Conservation (phyloP, 805 yeast species). For the Candida michaelii region DNA sequence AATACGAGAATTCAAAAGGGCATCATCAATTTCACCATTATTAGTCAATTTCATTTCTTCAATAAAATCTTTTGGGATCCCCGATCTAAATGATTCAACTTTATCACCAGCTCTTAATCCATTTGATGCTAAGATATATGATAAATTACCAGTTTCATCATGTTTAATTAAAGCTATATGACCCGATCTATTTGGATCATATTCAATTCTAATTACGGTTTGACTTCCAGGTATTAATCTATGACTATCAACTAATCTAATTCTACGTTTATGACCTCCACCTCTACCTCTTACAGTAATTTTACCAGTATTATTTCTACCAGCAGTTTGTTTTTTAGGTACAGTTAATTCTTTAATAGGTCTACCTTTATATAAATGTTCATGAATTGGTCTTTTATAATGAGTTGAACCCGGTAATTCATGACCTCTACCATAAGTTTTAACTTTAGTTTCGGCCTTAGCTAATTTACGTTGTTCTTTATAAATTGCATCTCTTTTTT, state of each 20-base stretch:
- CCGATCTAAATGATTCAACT: slow-evolving; percentile 86
- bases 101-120: slow-evolving; percentile 91
- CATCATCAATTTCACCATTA: slow-evolving; percentile 89
- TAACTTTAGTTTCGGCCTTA: slow-evolving; percentile 68
- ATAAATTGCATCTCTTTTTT: slow-evolving; percentile 71
- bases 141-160: slow-evolving; percentile 55
- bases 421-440: slow-evolving; percentile 66
- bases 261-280: slow-evolving; percentile 92
- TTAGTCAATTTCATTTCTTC: slow-evolving; percentile 61
- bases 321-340: slow-evolving; percentile 70
- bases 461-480: slow-evolving; percentile 72
- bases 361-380: slow-evolving; percentile 81
- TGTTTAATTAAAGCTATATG: slow-evolving; percentile 87
- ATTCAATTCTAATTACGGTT: slow-evolving; percentile 83
- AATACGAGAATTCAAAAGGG: slow-evolving; percentile 80
- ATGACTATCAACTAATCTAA: slow-evolving; percentile 75
- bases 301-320: slow-evolving; percentile 85
- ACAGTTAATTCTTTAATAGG: slow-evolving; percentile 77
- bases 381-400: slow-evolving; percentile 84
- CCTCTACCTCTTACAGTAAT: slow-evolving; percentile 94
- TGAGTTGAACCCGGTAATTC: slow-evolving; percentile 86
- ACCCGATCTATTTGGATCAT: slow-evolving; percentile 91
- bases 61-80: slow-evolving; percentile 74
- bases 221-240: slow-evolving; percentile 71
- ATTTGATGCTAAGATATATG: slow-evolving; percentile 87